These are phyloP conservation scores for Tolypocladium album DNA, from an alignment of 2,329 filamentous ascomycete genomes.

Conservation along the genomic window DNA sequence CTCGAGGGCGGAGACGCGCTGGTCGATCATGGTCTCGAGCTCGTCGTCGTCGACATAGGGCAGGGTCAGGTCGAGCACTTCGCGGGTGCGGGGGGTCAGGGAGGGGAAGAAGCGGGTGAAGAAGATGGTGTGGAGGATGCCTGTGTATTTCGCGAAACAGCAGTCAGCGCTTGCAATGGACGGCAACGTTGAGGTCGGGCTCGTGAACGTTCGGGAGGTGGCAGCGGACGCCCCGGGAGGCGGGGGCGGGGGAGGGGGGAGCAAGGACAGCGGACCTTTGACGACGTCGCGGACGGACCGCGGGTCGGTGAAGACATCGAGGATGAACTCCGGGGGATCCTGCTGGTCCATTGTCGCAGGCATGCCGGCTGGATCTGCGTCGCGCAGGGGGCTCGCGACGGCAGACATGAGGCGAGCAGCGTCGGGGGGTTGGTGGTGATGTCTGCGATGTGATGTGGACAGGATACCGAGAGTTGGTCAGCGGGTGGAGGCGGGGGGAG, in stretches of 20 bases:
- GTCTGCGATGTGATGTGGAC: background rate
- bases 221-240: background rate
- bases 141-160: slow-evolving; percentile 33
- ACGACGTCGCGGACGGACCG: slow-evolving; percentile 84
- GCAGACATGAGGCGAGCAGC: background rate
- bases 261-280: slow-evolving; percentile 49
- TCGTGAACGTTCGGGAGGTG: background rate
- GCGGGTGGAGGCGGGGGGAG: background rate
- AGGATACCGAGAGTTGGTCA: background rate
- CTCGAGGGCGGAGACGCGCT: slow-evolving; percentile 68
- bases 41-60: slow-evolving; percentile 84
- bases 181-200: background rate
- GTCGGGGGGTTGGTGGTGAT: background rate
- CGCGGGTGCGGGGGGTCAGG: slow-evolving; percentile 69
- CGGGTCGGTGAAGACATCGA: slow-evolving; percentile 90
- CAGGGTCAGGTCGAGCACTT: slow-evolving; percentile 82
- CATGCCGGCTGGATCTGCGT: background rate
- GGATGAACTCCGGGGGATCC: slow-evolving; percentile 72
- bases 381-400: background rate
- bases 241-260: slow-evolving; percentile 4
- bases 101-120: slow-evolving; percentile 96
- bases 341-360: slow-evolving; percentile 20
- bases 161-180: background rate
- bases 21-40: slow-evolving; percentile 87
- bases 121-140: slow-evolving; percentile 93